Percentiles rank a stretch among this genome's conserved stretches.
Conservation (phyloP, 2,329 filamentous ascomycete genomes). For the Pezicula carpinea region DNA sequence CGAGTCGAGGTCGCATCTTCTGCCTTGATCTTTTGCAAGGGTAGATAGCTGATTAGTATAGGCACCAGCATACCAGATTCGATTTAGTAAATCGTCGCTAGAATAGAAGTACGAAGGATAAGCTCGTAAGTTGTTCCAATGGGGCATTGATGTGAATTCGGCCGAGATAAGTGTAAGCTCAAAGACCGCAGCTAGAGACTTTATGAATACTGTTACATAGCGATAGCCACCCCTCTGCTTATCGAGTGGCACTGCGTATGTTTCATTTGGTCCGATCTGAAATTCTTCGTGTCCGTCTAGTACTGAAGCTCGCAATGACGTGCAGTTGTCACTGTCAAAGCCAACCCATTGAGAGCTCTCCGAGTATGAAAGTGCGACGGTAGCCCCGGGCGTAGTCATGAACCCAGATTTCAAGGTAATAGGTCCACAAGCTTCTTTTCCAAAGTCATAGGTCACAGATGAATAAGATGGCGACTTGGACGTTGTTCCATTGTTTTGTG, state of each 20-base stretch:
- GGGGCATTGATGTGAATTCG: slow-evolving; percentile 1
- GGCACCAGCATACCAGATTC: slow-evolving; percentile 42
- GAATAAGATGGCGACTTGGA: slow-evolving; percentile 1
- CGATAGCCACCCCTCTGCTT: slow-evolving; percentile 4
- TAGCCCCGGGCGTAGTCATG: not conserved
- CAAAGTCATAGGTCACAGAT: slow-evolving; percentile 7
- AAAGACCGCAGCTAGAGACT: not conserved
- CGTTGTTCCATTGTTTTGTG: not conserved
- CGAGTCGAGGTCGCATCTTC: slow-evolving; percentile 14
- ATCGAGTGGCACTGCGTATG: slow-evolving; percentile 4
- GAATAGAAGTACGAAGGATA: slow-evolving; percentile 36
- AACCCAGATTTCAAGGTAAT: slow-evolving; percentile 2
- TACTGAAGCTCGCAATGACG: slow-evolving; percentile 4
- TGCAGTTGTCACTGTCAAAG: slow-evolving; percentile 7
- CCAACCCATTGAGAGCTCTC: slow-evolving; percentile 10
- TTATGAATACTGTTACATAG: not conserved
- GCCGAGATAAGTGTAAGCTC: not conserved
- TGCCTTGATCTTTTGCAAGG: slow-evolving; percentile 21
- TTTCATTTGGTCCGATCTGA: slow-evolving; percentile 6
- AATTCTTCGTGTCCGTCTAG: slow-evolving; percentile 8
- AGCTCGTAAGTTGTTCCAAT: not conserved
- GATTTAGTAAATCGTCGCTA: slow-evolving; percentile 40
- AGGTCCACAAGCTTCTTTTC: slow-evolving; percentile 8
- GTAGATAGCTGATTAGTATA: slow-evolving; percentile 30
- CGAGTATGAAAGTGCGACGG: slow-evolving; percentile 4